Evolutionary conservation across 2,329 filamentous ascomycete genomes (phyloP), one percentile per base, ranked within the genome.

Genomic region (Botrytis cinerea): DNA sequence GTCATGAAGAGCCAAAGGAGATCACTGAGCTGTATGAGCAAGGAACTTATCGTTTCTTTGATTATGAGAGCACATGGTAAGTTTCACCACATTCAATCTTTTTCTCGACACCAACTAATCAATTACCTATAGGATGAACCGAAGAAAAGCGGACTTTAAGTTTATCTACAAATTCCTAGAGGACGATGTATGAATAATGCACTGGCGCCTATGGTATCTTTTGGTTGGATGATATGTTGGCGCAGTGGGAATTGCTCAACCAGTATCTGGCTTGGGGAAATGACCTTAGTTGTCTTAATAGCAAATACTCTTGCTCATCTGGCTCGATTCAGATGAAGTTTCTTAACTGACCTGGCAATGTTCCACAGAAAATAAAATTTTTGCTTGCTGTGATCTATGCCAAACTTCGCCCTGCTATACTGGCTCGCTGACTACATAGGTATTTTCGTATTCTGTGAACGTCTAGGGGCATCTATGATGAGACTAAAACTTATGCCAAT

Each of bases 1-100:
- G 96, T 70, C 96, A 99, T 78, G 96, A 99, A 81, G 96, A 99
- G 85, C 96, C 96, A 28, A 99, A 99, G 86, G 95, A 91, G 79
- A 99, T 99, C 80, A 98, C 96, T 0, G 96, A 99, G 83, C 96
- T 99, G 84, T 98, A 94, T 81, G 96, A 99, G 84, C 96, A 99
- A 84, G 96, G 96, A 76, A 99, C 96, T 38, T 99, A 99, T 85
- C 91, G 96, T 69, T 99, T 99, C 86, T 99, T 99, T 83, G 96
- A 99, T 84, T 99, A 99, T 82, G 96, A 99, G 84, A 97, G 93
- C 83, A 99, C 96, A 81, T 99, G 96, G 96, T 98, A 84, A 73
- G 69, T 70, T 43, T 70, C 22, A 70, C 66, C 46, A 71, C 66
- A 28, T 69, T 63, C 45, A 57, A 72, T 14, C 35, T 59, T 45